These are phyloP conservation scores for Penicilliopsis zonata DNA, from an alignment of 495 filamentous ascomycete species.

Conservation along the genomic window DNA sequence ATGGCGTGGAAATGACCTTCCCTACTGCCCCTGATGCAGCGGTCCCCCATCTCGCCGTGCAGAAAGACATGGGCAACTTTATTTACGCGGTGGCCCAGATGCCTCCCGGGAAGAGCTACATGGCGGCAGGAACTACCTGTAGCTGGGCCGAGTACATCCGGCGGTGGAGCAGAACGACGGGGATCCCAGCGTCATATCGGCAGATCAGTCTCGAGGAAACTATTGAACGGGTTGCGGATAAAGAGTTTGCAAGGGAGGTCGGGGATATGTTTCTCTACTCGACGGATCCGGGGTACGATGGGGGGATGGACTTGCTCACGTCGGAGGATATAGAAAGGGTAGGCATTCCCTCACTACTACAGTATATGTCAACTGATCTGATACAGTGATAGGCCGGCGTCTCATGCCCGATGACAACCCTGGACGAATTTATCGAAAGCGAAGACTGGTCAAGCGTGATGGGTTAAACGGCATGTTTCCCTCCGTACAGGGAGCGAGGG, in stretches of 20 bases:
- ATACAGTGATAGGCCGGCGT: slow-evolving; percentile 5
- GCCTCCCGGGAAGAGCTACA: slow-evolving; percentile 28
- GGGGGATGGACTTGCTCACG: slow-evolving; percentile 19
- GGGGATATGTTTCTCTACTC: slow-evolving; percentile 26
- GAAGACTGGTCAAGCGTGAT: slow-evolving; percentile 12
- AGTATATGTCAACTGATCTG: no score
- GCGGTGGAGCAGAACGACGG: slow-evolving; percentile 17
- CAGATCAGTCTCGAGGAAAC: slow-evolving; percentile 23
- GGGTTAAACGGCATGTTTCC: no score
- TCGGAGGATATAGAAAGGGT: slow-evolving; percentile 29
- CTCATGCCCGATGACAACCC: slow-evolving; percentile 10
- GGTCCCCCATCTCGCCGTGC: slow-evolving; percentile 26
- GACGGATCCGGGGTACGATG: slow-evolving; percentile 27
- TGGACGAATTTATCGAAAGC: slow-evolving; percentile 9
- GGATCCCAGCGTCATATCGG: slow-evolving; percentile 12
- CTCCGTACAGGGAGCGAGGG: no score
- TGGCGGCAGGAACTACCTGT: slow-evolving; percentile 22
- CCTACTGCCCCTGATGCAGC: slow-evolving; percentile 12
- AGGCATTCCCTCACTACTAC: background rate
- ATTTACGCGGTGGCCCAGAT: slow-evolving; percentile 29
- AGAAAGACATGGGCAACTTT: slow-evolving; percentile 27
- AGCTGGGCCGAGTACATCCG: slow-evolving; percentile 20
- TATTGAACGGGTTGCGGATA: slow-evolving; percentile 15
- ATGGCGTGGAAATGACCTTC: slow-evolving; percentile 25
- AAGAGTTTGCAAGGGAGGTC: slow-evolving; percentile 19